A percentile compares a stretch with the other conserved stretches of the same genome.
These are phyloP conservation scores for Acanthamoeba castellanii DNA, from an alignment of 208 protist species.

Conservation along the genomic window DNA sequence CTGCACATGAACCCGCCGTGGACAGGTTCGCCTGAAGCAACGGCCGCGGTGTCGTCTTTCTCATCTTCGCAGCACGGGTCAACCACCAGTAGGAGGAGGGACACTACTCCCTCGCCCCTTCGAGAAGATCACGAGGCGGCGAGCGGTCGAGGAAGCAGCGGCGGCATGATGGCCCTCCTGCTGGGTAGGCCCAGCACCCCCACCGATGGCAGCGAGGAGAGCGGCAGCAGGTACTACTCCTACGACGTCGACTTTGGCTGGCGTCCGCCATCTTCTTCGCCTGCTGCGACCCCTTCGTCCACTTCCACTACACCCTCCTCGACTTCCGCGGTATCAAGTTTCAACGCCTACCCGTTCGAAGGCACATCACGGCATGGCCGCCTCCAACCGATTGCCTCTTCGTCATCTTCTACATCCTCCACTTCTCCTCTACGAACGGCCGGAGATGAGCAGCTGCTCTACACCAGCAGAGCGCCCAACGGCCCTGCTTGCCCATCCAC, in stretches of 20 bases:
- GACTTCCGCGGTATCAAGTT: neutral
- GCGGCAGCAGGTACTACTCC: too few species aligned
- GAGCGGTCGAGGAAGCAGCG: neutral
- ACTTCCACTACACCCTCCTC: neutral
- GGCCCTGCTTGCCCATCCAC: neutral
- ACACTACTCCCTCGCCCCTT: too few species aligned
- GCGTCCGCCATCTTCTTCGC: too few species aligned
- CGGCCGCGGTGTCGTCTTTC: too few species aligned
- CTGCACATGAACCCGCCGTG: neutral
- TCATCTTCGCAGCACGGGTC: too few species aligned
- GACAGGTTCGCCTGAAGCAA: neutral
- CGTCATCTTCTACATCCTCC: neutral
- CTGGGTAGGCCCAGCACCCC: neutral
- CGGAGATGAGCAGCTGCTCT: neutral
- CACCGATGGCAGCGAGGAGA: neutral
- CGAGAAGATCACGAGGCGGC: neutral
- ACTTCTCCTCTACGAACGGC: neutral
- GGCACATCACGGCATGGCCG: too few species aligned
- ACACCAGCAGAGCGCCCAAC: neutral
- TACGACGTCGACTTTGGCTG: neutral
- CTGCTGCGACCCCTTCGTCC: neutral
- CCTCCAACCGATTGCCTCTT: neutral
- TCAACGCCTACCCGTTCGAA: neutral
- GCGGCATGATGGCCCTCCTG: neutral
- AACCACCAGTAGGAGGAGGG: too few species aligned